Base-by-base conservation (phyloP, 176 grass and related monocot species). In the Zizania latifolia region DNA sequence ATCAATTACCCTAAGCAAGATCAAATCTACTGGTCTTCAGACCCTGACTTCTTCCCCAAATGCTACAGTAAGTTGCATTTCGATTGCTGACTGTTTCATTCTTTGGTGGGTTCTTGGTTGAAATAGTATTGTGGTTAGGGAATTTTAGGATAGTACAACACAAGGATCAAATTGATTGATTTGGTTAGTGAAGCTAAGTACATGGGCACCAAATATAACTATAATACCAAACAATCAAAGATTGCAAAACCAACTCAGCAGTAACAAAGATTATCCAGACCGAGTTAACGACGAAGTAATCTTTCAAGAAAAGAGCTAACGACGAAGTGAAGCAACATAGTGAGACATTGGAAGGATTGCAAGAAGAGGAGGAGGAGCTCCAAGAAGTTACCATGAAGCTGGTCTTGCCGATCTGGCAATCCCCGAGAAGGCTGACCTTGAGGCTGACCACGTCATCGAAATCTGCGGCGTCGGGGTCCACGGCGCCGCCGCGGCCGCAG, bases 381-480 rank as follows among this genome's bases (percentile, higher is more conserved):
- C 19, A n/a, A 45, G 57, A 60, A 74, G 31, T 53, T 92, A 99
- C 96, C 96, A 99, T 88, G 89, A 99, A 99, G 77, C 96, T 99
- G 14, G 96, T 99, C 81, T 99, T 99, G 48, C 96, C 96, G 54
- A 88, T 91, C 41, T 74, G 91, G 76, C 89, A 92, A 44, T 99
- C 96, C 16, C 96, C 96, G 62, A 99, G 96, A 65, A 99, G 59
- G 82, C 89, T 92, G 84, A 99, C 87, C 85, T 99, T 99, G 66
- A 99, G 86, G 15, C 76, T 81, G 29, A 99, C 68, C 68, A 99
- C 66, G 71, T 99, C 82, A 13, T 86, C 84, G 12, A 2, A 53
- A 13, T 76, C 78, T 1, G 17, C 77, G 51, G 53, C 64, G n/a
- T 35, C 74, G 16, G 28, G 22, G 23, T 11, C 24, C 58, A 8